Base-by-base conservation (phyloP, 768 basidiomycete species). In the Leccinum ochraceum region DNA sequence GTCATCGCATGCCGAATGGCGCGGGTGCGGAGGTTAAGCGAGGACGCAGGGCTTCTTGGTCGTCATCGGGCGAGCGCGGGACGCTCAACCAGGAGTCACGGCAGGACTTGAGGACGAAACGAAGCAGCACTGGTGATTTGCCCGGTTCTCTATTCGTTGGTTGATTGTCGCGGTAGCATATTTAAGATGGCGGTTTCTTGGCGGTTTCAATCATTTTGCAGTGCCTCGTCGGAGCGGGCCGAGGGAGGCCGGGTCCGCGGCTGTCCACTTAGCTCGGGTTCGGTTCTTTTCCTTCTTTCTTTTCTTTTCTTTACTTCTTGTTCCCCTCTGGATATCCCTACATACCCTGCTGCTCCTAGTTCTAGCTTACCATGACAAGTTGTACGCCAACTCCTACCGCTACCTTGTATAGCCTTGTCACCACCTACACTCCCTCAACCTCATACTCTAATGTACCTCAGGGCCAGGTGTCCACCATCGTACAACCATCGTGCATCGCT, bases 341-440 rank as follows among this genome's bases (percentile, higher is more conserved):
- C 14, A 34, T 34, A 34, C n/a, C 30, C 42, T 24, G 10, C 28
- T 17, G 30, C 4, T 14, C 10, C 22, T 34, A 8, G n/a, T 9
- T 57, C 58, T 36, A 7, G 20, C 52, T 36, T 37, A 42, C 30
- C 60, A 74, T 75, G 69, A 69, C 81, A n/a, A 6, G 4, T 57
- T 84, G 83, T 64, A 69, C 69, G 39, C 69, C 79, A 22, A 71
- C 74, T 54, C 77, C 82, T 52, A 82, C 81, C 7, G 71, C 72
- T 64, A 83, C 82, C 6, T 69, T 70, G 50, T 81, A 78, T 60
- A 73, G 70, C 50, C 68, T 75, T 6, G 34, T 79, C 64, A 77
- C 76, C 9, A 71, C 76, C 3, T 74, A 74, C 26, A 68, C 64
- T 22, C 57, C 72, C 6, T 70, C 74, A 17, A 81, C 78, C 6